Evolutionary conservation across 805 yeast genomes (phyloP).

Genomic region (Blastobotrys mokoenaii): DNA sequence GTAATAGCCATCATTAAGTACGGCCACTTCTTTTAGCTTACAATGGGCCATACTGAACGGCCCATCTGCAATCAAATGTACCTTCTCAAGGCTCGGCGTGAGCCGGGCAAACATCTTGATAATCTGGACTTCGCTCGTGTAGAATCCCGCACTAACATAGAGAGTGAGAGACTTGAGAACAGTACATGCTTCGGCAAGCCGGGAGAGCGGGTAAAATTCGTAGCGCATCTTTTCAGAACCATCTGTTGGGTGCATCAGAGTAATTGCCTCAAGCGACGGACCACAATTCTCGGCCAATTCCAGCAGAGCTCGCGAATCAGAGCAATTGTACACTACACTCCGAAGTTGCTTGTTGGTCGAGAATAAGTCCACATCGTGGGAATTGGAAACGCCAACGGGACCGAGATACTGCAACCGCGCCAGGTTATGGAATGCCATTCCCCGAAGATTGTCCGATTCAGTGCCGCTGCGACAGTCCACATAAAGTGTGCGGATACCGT

Average conservation of each 20-base stretch:
- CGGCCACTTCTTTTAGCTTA: neutral
- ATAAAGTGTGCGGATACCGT: slow-evolving; percentile 1
- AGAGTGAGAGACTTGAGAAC: slow-evolving; percentile 1
- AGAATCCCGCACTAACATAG: neutral
- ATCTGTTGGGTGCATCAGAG: too few species aligned
- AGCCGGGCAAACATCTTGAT: neutral
- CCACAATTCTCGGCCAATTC: slow-evolving; percentile 3
- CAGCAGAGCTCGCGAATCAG: neutral
- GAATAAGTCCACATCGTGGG: slow-evolving; percentile 3
- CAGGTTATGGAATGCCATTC: slow-evolving; percentile 1
- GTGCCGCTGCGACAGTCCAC: slow-evolving; percentile 4
- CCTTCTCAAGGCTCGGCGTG: neutral
- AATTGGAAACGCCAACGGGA: neutral
- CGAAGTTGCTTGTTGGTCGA: slow-evolving; percentile 3
- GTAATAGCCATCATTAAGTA: neutral
- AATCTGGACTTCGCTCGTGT: slow-evolving; percentile 2
- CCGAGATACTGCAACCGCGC: slow-evolving; percentile 1
- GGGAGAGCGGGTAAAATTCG: neutral
- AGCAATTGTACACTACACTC: slow-evolving; percentile 5
- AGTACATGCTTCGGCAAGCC: neutral
- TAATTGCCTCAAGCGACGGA: slow-evolving; percentile 1
- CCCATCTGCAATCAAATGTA: neutral
- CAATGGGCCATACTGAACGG: neutral
- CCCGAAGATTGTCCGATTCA: slow-evolving; percentile 3
- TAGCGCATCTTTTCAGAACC: neutral